Evolutionary conservation across 73 alveolate species (phyloP).

Genomic region (Symbiodinium natans): DNA sequence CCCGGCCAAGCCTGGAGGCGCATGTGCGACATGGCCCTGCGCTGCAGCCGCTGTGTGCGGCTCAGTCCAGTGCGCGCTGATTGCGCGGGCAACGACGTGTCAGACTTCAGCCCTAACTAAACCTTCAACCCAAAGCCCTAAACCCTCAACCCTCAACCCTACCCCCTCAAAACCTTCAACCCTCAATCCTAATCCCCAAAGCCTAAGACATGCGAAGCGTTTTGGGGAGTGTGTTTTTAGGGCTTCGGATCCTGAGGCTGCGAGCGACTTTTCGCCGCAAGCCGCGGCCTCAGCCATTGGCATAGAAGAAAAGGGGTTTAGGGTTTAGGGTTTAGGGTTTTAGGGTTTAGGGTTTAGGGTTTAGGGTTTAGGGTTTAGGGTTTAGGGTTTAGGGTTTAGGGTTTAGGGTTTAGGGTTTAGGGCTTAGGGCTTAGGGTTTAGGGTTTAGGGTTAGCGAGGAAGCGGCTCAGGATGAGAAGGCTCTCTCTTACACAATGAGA

Average conservation of each 20-base stretch:
- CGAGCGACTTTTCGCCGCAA: too few species aligned
- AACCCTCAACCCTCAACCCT: not conserved
- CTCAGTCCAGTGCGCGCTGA: not conserved
- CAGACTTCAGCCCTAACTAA: not conserved
- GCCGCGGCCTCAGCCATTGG: too few species aligned
- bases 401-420: not conserved
- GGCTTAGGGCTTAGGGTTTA: not conserved
- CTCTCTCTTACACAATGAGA: too few species aligned
- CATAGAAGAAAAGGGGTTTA: too few species aligned
- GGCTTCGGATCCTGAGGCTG: too few species aligned
- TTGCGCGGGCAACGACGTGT: too few species aligned
- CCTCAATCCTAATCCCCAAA: not conserved
- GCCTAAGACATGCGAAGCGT: not conserved
- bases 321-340: too few species aligned
- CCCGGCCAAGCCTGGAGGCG: not conserved
- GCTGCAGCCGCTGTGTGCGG: not conserved
- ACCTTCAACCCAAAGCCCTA: not conserved
- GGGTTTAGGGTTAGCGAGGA: not conserved
- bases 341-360: too few species aligned
- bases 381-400: too few species aligned
- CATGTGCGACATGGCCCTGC: not conserved
- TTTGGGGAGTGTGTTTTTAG: too few species aligned
- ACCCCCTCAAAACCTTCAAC: not conserved
- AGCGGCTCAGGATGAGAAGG: too few species aligned
- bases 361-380: too few species aligned